Conservation (phyloP, 768 basidiomycete genomes). For the Termitomyces sp. region DNA sequence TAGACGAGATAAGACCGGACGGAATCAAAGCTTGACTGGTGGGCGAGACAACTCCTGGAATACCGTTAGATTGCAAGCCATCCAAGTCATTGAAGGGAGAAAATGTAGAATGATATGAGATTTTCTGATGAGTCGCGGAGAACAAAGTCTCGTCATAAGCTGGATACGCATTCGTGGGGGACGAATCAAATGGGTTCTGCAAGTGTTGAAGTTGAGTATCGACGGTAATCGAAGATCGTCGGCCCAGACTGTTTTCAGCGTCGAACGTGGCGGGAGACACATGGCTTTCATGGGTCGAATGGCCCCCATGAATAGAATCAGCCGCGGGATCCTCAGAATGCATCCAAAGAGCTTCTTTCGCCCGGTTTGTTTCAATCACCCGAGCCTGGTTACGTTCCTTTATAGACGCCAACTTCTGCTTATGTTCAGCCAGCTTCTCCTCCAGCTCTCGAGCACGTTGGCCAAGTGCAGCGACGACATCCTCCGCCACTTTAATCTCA, state of each 20-base stretch:
- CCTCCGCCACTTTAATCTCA: slow-evolving; percentile 63
- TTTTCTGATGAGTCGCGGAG: slow-evolving; percentile 18
- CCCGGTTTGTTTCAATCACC: slow-evolving; percentile 30
- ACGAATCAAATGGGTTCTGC: slow-evolving; percentile 19
- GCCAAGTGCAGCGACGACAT: slow-evolving; percentile 55
- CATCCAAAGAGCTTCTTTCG: slow-evolving; percentile 16
- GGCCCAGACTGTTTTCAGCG: slow-evolving; percentile 2
- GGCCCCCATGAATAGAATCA: slow-evolving; percentile 10
- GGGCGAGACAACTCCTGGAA: slow-evolving; percentile 28
- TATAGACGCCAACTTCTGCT: slow-evolving; percentile 49
- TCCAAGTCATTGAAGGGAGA: slow-evolving; percentile 50
- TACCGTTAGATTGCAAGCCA: slow-evolving; percentile 9
- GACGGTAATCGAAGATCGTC: slow-evolving; percentile 10
- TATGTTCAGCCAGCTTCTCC: slow-evolving; percentile 58
- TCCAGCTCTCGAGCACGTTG: slow-evolving; percentile 70
- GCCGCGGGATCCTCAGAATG: background rate
- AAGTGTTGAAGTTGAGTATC: slow-evolving; percentile 18
- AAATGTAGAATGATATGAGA: slow-evolving; percentile 26
- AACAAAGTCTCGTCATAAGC: slow-evolving; percentile 35
- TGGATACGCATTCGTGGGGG: slow-evolving; percentile 27
- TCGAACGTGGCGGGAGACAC: slow-evolving; percentile 7
- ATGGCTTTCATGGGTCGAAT: slow-evolving; percentile 12
- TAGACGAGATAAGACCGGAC: slow-evolving; percentile 47
- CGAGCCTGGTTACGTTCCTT: slow-evolving; percentile 52
- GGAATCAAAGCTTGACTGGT: slow-evolving; percentile 49